phyloP scores from a whole-genome alignment of 1,139 yeast species.

The Blastobotrys ciferrii region DNA sequence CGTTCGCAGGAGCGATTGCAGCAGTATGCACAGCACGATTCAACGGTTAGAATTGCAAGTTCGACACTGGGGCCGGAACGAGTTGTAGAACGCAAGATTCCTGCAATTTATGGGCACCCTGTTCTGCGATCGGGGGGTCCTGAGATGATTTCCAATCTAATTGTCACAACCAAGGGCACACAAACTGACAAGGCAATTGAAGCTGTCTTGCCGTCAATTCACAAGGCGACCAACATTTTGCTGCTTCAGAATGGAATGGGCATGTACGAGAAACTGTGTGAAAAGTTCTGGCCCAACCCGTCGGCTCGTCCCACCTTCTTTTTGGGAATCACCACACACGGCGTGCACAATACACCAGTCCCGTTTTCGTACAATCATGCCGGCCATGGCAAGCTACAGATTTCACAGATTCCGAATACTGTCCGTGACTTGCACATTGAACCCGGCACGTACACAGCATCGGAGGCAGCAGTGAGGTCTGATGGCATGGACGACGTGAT shows the following conservation, averaged over 20 bases:
- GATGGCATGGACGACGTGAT: constrained; percentile 13
- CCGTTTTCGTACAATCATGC: constrained; percentile 54
- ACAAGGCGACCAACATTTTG: constrained; percentile 51
- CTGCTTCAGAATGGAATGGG: constrained; percentile 84
- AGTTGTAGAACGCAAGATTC: constrained; percentile 19
- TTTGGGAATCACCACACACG: constrained; percentile 82
- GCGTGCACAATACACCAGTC: constrained; percentile 50
- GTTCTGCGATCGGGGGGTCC: constrained; percentile 10
- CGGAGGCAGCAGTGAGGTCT: constrained; percentile 23
- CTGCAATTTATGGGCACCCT: constrained; percentile 18
- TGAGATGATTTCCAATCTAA: constrained; percentile 48
- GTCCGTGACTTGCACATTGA: constrained; percentile 6
- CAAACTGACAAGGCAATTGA: constrained; percentile 50
- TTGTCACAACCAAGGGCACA: constrained; percentile 64
- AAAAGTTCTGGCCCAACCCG: constrained; percentile 53
- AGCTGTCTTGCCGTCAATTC: constrained; percentile 45
- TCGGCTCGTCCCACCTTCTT: constrained; percentile 53
- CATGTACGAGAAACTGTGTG: constrained; percentile 51
- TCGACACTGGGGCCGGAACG: constrained; percentile 14
- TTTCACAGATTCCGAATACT: constrained; percentile 33
- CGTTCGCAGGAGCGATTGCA: constrained; percentile 42
- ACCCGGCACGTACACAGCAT: constrained; percentile 16
- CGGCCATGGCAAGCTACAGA: constrained; percentile 58
- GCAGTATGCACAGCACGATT: constrained; percentile 43
- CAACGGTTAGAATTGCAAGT: constrained; percentile 32